These are phyloP conservation scores for Cryptococcus sp. DNA, from an alignment of 1,284 basidiomycete species.

Conservation along the genomic window DNA sequence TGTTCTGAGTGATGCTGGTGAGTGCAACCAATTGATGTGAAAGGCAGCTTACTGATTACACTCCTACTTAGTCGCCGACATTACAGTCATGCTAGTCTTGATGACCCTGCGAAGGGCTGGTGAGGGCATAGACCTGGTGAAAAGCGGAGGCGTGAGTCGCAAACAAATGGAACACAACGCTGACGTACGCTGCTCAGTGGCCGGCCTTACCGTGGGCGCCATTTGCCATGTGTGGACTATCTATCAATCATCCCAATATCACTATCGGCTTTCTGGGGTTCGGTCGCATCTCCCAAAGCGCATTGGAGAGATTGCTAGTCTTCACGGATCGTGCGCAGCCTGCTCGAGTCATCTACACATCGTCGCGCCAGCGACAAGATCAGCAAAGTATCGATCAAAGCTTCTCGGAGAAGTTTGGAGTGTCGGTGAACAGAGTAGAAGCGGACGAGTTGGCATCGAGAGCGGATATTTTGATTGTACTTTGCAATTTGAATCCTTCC, in stretches of 20 bases:
- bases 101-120: slow-evolving; percentile 83
- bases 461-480: slow-evolving; percentile 78
- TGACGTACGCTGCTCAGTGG: slow-evolving; percentile 55
- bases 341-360: slow-evolving; percentile 41
- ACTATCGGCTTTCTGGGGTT: slow-evolving; percentile 91
- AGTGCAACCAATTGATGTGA: slow-evolving; percentile 17
- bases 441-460: slow-evolving; percentile 67
- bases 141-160: slow-evolving; percentile 63
- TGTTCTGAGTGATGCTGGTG: slow-evolving; percentile 82
- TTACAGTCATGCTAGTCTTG: slow-evolving; percentile 81
- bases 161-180: neutral
- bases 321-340: slow-evolving; percentile 60
- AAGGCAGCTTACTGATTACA: too few relatives aligned
- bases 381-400: slow-evolving; percentile 59
- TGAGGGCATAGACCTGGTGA: slow-evolving; percentile 65
- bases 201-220: slow-evolving; percentile 73
- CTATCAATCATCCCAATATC: slow-evolving; percentile 55
- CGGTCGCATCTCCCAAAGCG: slow-evolving; percentile 84
- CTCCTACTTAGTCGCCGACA: slow-evolving; percentile 69
- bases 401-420: slow-evolving; percentile 57
- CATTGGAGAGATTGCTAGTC: slow-evolving; percentile 70
- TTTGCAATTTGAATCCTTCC: slow-evolving; percentile 72
- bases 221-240: slow-evolving; percentile 56
- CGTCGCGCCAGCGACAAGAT: slow-evolving; percentile 40
- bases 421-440: slow-evolving; percentile 65